Evolutionary conservation across 192 early-diverging fungal species (phyloP).

Genomic region (Coemansia sp.): DNA sequence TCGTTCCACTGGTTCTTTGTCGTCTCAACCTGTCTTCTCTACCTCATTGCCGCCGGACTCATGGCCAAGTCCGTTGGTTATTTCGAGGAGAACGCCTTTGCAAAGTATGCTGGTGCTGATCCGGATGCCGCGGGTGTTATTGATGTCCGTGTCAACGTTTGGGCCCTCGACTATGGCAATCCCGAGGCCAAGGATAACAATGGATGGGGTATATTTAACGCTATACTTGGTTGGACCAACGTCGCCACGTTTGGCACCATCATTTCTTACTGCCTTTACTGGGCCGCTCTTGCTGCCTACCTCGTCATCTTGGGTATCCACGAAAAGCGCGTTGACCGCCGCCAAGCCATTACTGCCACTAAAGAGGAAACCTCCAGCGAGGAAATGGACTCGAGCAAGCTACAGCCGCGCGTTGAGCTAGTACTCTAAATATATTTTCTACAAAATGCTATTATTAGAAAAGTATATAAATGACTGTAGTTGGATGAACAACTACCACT

Average conservation of each 20-base stretch:
- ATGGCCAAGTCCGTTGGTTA: slow-evolving; percentile 66
- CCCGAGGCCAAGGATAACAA: slow-evolving; percentile 53
- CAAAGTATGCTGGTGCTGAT: slow-evolving; percentile 67
- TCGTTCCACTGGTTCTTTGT: slow-evolving; percentile 82
- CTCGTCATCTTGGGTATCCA: slow-evolving; percentile 49
- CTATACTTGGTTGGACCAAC: slow-evolving; percentile 79
- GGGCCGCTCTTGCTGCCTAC: slow-evolving; percentile 61
- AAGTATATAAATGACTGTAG: no score
- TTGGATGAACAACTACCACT: no score
- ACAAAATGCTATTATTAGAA: no score
- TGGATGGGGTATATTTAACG: slow-evolving; percentile 75
- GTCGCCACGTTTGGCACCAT: slow-evolving; percentile 75
- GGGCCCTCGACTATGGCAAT: slow-evolving; percentile 69
- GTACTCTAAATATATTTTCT: neutral
- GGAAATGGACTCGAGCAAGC: neutral
- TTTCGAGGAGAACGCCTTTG: slow-evolving; percentile 72
- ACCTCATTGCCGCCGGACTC: slow-evolving; percentile 83
- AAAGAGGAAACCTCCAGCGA: neutral
- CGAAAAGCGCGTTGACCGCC: slow-evolving; percentile 23
- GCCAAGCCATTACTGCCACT: neutral
- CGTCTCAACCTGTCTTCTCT: slow-evolving; percentile 68
- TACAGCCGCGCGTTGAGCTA: neutral
- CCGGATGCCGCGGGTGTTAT: slow-evolving; percentile 61
- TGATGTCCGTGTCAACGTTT: slow-evolving; percentile 65
- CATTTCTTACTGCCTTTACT: slow-evolving; percentile 80